phyloP scores from a whole-genome alignment of 768 basidiomycete species.

The Mycena polygramma region DNA sequence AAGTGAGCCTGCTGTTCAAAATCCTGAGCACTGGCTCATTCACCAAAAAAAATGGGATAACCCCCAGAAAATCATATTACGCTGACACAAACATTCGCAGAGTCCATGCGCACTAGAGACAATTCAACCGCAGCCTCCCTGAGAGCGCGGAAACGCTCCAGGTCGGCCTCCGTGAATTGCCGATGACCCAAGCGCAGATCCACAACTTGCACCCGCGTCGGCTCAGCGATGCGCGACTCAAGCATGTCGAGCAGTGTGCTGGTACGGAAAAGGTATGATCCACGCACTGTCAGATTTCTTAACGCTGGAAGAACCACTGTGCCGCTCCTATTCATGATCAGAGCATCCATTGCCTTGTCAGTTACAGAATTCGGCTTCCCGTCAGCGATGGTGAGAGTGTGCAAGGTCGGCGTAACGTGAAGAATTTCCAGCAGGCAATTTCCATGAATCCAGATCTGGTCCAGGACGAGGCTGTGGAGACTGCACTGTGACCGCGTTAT shows the following conservation, averaged over 20 bases:
- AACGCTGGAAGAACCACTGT: not conserved
- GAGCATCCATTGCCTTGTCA: conserved; percentile 1
- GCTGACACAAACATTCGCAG: too few species aligned
- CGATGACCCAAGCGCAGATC: conserved; percentile 6
- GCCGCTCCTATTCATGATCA: not conserved
- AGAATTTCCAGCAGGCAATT: not conserved
- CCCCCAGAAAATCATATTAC: too few species aligned
- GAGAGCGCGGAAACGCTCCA: not conserved
- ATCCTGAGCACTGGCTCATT: too few species aligned
- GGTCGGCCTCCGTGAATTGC: not conserved
- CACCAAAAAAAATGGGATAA: too few species aligned
- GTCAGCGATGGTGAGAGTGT: not conserved
- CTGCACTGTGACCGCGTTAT: not conserved
- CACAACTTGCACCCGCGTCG: conserved; percentile 4
- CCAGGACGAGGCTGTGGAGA: not conserved
- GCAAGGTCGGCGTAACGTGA: not conserved
- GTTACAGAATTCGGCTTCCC: not conserved
- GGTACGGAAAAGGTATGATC: conserved; percentile 19
- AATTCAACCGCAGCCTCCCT: too few species aligned
- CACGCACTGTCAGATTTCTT: conserved; percentile 4
- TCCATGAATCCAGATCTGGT: not conserved
- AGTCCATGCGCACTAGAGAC: too few species aligned
- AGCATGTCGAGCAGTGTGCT: conserved; percentile 12
- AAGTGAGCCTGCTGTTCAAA: too few species aligned
- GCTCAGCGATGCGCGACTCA: conserved; percentile 5